These are phyloP conservation scores for Thymus mandschuricus DNA, from an alignment of 257 asterid genomes.

Conservation along the genomic window DNA sequence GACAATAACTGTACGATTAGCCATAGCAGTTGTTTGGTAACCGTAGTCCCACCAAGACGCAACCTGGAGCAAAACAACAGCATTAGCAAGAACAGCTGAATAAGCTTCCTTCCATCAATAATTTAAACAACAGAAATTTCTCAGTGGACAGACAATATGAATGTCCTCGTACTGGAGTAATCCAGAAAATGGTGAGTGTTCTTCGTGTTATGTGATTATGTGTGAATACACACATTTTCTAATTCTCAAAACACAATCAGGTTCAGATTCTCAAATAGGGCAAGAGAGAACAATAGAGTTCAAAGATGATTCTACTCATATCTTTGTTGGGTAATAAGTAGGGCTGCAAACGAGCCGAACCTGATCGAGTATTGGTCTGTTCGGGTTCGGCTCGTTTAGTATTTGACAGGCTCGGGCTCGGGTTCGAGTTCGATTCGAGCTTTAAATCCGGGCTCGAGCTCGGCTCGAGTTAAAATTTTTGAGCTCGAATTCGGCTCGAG, in stretches of 20 bases:
- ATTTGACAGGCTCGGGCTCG: too few species aligned
- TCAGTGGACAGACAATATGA: neutral
- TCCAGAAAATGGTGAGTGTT: neutral
- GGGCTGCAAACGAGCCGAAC: too few species aligned
- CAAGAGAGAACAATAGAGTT: constrained; percentile 3
- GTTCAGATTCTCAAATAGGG: constrained; percentile 18
- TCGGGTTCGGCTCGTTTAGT: too few species aligned
- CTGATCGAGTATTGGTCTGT: too few species aligned
- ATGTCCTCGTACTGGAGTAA: constrained; percentile 7
- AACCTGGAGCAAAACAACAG: constrained; percentile 60
- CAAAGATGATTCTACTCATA: neutral
- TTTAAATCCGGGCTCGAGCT: too few species aligned
- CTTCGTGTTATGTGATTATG: constrained; percentile 13
- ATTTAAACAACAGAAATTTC: neutral
- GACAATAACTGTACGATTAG: constrained; percentile 97
- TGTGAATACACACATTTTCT: neutral
- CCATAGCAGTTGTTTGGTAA: constrained; percentile 99
- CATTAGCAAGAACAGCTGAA: constrained; percentile 21
- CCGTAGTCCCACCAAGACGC: constrained; percentile 99
- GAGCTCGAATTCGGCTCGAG: too few species aligned
- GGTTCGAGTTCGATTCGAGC: too few species aligned
- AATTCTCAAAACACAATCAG: constrained; percentile 7
- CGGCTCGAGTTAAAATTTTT: too few species aligned
- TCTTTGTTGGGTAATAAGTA: too few species aligned
- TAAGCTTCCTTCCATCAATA: constrained; percentile 9